Conservation (phyloP, 805 yeast species). For the Saturnispora quitensis region DNA sequence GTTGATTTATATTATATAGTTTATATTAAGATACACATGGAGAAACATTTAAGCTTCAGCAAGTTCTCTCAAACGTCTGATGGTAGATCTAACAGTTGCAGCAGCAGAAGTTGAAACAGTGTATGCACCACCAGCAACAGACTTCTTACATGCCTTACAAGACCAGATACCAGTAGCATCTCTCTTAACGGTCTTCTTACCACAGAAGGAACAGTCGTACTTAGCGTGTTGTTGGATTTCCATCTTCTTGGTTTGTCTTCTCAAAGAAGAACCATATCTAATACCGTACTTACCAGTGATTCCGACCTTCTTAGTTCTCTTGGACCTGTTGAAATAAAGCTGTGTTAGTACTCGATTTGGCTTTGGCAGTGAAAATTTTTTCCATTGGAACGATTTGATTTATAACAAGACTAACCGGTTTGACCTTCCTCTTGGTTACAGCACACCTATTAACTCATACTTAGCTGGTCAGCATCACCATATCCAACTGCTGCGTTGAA, state of each 20-base stretch:
- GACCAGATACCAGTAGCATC: slow-evolving; percentile 98
- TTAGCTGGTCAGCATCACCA: too few species aligned
- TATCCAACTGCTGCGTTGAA: too few species aligned
- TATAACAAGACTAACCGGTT: neutral
- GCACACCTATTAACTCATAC: too few species aligned
- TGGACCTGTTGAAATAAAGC: slow-evolving; percentile 56
- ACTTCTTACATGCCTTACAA: slow-evolving; percentile 90
- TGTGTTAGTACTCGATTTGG: slow-evolving; percentile 5
- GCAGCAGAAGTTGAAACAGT: slow-evolving; percentile 99
- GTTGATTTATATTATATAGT: neutral
- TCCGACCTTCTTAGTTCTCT: slow-evolving; percentile 99
- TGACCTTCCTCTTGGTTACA: too few species aligned
- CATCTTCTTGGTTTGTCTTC: slow-evolving; percentile 99
- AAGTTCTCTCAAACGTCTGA: slow-evolving; percentile 99
- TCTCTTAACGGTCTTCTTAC: slow-evolving; percentile 97
- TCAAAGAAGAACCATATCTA: slow-evolving; percentile 99
- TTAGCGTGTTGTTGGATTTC: slow-evolving; percentile 98
- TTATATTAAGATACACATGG: slow-evolving; percentile 3
- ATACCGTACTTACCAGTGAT: slow-evolving; percentile 99
- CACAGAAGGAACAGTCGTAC: slow-evolving; percentile 99
- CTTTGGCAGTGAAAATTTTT: neutral
- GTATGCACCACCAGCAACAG: slow-evolving; percentile 99
- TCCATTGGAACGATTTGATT: neutral
- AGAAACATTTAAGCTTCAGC: slow-evolving; percentile 82
- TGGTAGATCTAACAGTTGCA: slow-evolving; percentile 99